Conservation (phyloP, 192 early-diverging fungal genomes). For the Thamnidium elegans region DNA sequence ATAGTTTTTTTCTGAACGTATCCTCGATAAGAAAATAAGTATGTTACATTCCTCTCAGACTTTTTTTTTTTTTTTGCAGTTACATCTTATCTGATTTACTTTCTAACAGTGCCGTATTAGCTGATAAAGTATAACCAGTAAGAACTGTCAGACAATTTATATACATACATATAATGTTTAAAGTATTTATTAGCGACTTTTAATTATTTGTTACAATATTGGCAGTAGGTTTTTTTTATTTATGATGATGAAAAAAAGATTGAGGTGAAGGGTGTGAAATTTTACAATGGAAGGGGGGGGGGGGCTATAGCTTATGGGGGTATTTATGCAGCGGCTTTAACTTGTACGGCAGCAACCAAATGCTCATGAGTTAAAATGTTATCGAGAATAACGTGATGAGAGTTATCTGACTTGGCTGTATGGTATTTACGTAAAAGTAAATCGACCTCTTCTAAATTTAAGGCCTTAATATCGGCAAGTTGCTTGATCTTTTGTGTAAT, state of each 20-base stretch:
- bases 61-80: too few relatives aligned
- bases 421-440: conserved; percentile 75
- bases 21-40: too few relatives aligned
- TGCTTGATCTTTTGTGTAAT: conserved; percentile 94
- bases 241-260: neutral
- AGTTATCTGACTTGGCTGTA: conserved; percentile 59
- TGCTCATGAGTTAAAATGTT: conserved; percentile 50
- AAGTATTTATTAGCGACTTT: too few relatives aligned
- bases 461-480: conserved; percentile 90
- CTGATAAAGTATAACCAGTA: too few relatives aligned
- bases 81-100: too few relatives aligned
- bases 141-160: too few relatives aligned
- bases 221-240: neutral
- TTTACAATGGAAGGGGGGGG: neutral
- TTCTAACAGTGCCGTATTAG: too few relatives aligned
- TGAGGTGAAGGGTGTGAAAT: neutral
- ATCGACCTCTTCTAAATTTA: conserved; percentile 93
- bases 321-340: conserved; percentile 7
- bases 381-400: conserved; percentile 48
- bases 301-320: neutral
- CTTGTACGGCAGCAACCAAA: conserved; percentile 26
- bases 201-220: too few relatives aligned
- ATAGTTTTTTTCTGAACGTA: too few relatives aligned
- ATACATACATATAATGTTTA: too few relatives aligned
- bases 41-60: too few relatives aligned